phyloP scores from a whole-genome alignment of 441 rosid genomes.

The Bruguiera hainesii region DNA sequence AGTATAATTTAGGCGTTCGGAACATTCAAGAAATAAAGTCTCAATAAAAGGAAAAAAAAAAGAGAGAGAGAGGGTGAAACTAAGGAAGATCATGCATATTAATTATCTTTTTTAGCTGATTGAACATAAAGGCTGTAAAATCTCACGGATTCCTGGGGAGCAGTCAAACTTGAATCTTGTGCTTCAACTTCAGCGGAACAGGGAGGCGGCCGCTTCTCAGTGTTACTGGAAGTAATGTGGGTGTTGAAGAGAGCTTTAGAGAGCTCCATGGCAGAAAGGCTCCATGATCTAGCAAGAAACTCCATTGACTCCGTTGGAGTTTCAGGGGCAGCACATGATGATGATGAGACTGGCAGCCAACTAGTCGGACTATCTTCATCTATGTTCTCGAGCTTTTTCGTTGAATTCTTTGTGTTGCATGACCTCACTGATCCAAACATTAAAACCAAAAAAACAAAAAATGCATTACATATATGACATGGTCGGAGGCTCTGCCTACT shows the following conservation, averaged over 20 bases:
- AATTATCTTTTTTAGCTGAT: not conserved
- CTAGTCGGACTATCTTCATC: conserved; percentile 65
- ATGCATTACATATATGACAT: too few species aligned
- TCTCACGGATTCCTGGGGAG: conserved; percentile 45
- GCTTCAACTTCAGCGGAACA: conserved; percentile 26
- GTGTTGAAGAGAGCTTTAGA: conserved; percentile 63
- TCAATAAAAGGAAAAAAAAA: not conserved
- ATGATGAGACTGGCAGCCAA: conserved; percentile 30
- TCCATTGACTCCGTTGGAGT: conserved; percentile 94
- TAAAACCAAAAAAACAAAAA: not conserved
- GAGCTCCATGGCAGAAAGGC: conserved; percentile 77
- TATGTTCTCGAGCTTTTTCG: conserved; percentile 62
- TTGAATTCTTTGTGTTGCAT: conserved; percentile 37
- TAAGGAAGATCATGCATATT: not conserved
- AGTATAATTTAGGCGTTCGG: not conserved
- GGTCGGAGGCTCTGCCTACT: too few species aligned
- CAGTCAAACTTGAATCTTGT: conserved; percentile 34
- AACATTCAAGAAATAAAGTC: not conserved
- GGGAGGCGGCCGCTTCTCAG: conserved; percentile 24
- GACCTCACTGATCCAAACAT: conserved; percentile 50
- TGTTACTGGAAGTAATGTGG: conserved; percentile 14
- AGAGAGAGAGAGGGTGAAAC: not conserved
- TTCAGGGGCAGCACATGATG: conserved; percentile 53
- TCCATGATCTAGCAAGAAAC: conserved; percentile 94
- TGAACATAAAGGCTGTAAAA: not conserved